These are phyloP conservation scores for Pyrenula massariospora DNA, from an alignment of 495 filamentous ascomycete genomes.

Conservation along the genomic window DNA sequence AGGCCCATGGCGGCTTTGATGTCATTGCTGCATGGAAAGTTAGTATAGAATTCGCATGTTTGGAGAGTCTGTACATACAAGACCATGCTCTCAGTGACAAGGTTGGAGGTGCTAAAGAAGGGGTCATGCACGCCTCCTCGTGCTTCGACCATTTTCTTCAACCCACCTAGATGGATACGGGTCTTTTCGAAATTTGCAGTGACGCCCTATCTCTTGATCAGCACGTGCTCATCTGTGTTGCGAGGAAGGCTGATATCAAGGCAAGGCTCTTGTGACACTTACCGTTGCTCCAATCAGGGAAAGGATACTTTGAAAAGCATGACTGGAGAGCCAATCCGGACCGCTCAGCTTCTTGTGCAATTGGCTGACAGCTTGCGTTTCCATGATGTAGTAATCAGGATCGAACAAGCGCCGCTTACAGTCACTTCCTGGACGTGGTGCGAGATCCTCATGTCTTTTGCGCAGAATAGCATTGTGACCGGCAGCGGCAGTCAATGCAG, in stretches of 20 bases:
- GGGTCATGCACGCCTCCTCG: constrained; percentile 19
- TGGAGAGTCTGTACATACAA: constrained; percentile 3
- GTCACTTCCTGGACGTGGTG: not conserved
- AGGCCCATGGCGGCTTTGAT: constrained; percentile 23
- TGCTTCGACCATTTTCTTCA: constrained; percentile 23
- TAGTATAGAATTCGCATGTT: not conserved
- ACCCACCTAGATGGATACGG: constrained; percentile 20
- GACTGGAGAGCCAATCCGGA: constrained; percentile 16
- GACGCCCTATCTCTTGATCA: constrained; percentile 15
- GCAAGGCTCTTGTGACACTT: constrained; percentile 5
- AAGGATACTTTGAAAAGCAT: constrained; percentile 25
- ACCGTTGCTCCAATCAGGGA: constrained; percentile 23
- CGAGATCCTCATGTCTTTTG: constrained; percentile 8
- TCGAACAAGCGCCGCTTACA: constrained; percentile 9
- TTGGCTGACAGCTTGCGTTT: constrained; percentile 19
- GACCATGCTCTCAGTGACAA: constrained; percentile 19
- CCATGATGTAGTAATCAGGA: constrained; percentile 25
- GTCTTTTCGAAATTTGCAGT: constrained; percentile 21
- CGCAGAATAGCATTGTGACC: constrained; percentile 21
- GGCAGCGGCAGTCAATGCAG: constrained; percentile 25
- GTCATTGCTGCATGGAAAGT: constrained; percentile 13
- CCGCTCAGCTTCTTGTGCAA: constrained; percentile 21
- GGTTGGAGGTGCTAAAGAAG: constrained; percentile 16
- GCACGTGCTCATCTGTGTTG: not conserved
- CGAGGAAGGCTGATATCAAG: too few relatives aligned